These are phyloP conservation scores for Dentipellis sp. DNA, from an alignment of 768 basidiomycete genomes.

Conservation along the genomic window DNA sequence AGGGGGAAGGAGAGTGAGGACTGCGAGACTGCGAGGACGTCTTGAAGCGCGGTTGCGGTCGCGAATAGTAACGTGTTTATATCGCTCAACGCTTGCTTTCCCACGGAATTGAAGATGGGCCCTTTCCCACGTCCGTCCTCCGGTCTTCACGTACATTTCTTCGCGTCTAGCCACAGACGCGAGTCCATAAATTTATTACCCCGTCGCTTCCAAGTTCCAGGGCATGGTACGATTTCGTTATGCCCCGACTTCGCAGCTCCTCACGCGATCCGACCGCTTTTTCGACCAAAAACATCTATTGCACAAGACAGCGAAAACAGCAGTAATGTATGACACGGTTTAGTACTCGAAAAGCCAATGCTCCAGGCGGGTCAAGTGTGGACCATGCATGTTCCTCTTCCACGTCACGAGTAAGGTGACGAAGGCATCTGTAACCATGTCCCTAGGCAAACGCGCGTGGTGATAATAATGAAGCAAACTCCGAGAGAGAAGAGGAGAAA, in stretches of 20 bases:
- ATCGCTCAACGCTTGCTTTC: not conserved
- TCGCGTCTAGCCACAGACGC: too few species aligned
- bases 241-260: too few species aligned
- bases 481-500: not conserved
- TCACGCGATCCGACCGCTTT: too few species aligned
- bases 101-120: not conserved
- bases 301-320: not conserved
- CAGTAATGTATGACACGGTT: conserved; percentile 40
- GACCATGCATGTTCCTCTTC: conserved; percentile 57
- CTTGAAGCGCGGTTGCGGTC: not conserved
- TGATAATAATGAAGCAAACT: conserved; percentile 7
- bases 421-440: conserved; percentile 67
- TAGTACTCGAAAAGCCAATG: conserved; percentile 75
- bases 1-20: conserved; percentile 13
- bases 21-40: conserved; percentile 4
- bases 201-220: too few species aligned
- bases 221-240: too few species aligned
- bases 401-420: conserved; percentile 71
- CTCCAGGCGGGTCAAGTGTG: conserved; percentile 63
- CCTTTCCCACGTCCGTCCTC: not conserved
- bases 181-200: too few species aligned
- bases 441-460: conserved; percentile 72
- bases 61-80: not conserved
- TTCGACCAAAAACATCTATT: too few species aligned
- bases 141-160: too few species aligned